A percentile compares a stretch with the other conserved stretches of the same genome.
phyloP scores from a whole-genome alignment of 495 filamentous ascomycete genomes.

The Tuber aestivum region DNA sequence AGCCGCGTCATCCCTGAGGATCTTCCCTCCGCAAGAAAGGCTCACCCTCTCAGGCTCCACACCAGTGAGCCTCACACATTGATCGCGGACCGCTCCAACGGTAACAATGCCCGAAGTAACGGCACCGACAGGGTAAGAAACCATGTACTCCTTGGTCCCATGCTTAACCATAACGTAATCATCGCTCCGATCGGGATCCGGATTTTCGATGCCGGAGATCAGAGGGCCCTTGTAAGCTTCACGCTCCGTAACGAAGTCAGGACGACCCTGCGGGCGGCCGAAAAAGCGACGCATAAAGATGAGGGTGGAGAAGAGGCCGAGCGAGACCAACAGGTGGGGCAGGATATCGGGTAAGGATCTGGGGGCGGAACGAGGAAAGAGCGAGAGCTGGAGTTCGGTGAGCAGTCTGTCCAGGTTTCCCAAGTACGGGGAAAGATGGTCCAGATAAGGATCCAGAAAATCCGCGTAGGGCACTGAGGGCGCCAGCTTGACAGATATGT shows the following conservation, averaged over 20 bases:
- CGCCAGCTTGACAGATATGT: constrained; percentile 30
- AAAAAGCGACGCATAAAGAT: constrained; percentile 40
- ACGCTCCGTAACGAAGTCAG: constrained; percentile 9
- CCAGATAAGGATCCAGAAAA: constrained; percentile 25
- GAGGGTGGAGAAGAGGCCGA: constrained; percentile 27
- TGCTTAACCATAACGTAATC: constrained; percentile 34
- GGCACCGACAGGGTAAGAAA: constrained; percentile 27
- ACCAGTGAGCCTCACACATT: constrained; percentile 16
- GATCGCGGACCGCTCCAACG: constrained; percentile 26
- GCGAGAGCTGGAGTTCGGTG: constrained; percentile 30
- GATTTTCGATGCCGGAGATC: constrained; percentile 28
- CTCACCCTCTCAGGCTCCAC: constrained; percentile 20
- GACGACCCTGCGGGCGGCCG: constrained; percentile 9
- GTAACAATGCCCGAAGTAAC: constrained; percentile 28
- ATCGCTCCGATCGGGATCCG: constrained; percentile 27
- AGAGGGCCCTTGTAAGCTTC: constrained; percentile 5
- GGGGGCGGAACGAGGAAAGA: constrained; percentile 24
- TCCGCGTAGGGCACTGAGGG: constrained; percentile 28
- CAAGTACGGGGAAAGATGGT: constrained; percentile 26
- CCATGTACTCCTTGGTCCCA: constrained; percentile 32
- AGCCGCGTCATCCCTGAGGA: constrained; percentile 36
- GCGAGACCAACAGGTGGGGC: constrained; percentile 26
- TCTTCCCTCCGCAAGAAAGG: constrained; percentile 32
- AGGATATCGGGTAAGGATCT: constrained; percentile 33
- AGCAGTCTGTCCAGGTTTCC: constrained; percentile 28